These are phyloP conservation scores for Thuja plicata DNA, from an alignment of 83 land plant species.

Conservation along the genomic window DNA sequence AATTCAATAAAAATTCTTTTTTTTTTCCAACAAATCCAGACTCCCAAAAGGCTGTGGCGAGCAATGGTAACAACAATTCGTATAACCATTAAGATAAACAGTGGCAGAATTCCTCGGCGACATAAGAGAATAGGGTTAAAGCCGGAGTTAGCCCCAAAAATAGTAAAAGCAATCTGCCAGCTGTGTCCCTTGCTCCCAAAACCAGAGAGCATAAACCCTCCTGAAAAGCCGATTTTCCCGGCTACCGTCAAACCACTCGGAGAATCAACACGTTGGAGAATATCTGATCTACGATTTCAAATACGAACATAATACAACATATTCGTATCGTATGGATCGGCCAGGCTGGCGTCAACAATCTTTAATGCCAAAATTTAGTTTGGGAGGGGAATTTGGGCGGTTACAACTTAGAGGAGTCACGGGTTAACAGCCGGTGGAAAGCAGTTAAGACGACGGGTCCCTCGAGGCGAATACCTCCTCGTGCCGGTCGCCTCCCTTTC, in stretches of 20 bases:
- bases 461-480: constrained; percentile 6
- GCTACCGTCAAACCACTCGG: not conserved
- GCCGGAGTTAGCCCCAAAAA: not conserved
- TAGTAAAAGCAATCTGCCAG: constrained; percentile 2
- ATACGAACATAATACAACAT: not conserved
- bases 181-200: not conserved
- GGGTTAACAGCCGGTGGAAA: not conserved
- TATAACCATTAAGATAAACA: not conserved
- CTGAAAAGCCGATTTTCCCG: not conserved
- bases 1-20: not conserved
- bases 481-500: constrained; percentile 1
- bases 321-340: not conserved
- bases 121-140: not conserved
- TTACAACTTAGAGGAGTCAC: not conserved
- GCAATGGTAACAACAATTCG: not conserved
- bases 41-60: not conserved
- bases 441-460: not conserved
- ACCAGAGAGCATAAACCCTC: not conserved
- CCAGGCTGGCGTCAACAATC: constrained; percentile 12
- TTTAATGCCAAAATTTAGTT: not conserved
- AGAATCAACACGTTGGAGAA: not conserved
- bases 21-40: not conserved
- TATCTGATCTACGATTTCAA: not conserved
- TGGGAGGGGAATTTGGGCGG: not conserved
- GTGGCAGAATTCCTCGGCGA: not conserved